These are phyloP conservation scores for Xylariaceae sp. DNA, from an alignment of 2,329 filamentous ascomycete genomes.

Conservation along the genomic window DNA sequence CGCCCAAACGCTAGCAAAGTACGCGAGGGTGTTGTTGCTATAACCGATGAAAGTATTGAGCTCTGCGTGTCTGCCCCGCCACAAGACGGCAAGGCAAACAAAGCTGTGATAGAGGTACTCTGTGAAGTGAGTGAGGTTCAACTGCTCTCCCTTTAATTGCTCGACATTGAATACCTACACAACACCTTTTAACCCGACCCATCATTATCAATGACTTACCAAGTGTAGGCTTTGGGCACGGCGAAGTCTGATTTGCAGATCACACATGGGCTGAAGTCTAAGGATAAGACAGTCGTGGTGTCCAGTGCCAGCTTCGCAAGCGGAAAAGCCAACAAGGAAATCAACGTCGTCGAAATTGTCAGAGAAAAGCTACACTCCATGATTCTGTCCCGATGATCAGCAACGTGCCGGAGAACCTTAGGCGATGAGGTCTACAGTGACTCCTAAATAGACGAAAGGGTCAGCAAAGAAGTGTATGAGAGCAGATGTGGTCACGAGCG, in stretches of 20 bases:
- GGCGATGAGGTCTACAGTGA: not conserved
- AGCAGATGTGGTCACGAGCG: not conserved
- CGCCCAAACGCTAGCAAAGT: conserved; percentile 59
- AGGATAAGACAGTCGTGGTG: conserved; percentile 54
- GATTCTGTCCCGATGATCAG: not conserved
- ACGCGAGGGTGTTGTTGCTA: conserved; percentile 54
- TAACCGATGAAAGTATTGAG: conserved; percentile 55
- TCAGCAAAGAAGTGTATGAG: not conserved
- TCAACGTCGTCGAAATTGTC: conserved; percentile 23
- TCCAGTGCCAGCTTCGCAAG: conserved; percentile 25
- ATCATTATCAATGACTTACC: not conserved
- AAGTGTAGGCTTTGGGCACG: conserved; percentile 48
- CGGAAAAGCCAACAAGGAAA: conserved; percentile 15
- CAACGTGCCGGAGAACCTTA: not conserved
- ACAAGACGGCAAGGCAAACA: conserved; percentile 63
- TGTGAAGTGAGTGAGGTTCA: conserved; percentile 40
- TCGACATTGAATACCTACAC: not conserved
- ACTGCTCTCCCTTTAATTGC: not conserved
- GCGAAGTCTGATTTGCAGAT: conserved; percentile 61
- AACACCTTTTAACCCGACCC: not conserved
- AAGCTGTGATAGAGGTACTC: conserved; percentile 57
- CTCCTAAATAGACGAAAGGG: not conserved
- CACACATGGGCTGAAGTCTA: conserved; percentile 57
- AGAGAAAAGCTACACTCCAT: conserved; percentile 22
- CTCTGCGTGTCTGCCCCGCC: conserved; percentile 62